These are phyloP conservation scores for Fusarium multiceps DNA, from an alignment of 2,329 filamentous ascomycete species.

Conservation along the genomic window DNA sequence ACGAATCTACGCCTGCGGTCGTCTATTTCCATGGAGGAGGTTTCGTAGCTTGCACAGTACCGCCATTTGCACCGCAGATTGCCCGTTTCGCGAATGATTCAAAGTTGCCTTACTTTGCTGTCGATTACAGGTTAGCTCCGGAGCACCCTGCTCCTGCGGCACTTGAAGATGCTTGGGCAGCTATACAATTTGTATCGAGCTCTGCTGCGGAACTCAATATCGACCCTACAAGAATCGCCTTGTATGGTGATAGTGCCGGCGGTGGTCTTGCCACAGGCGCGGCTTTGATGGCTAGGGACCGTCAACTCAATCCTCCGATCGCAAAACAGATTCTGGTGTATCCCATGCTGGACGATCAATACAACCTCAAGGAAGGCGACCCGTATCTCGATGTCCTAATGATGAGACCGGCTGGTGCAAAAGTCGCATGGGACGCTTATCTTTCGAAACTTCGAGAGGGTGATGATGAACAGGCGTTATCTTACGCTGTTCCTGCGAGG, in stretches of 20 bases:
- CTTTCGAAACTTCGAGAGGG: slow-evolving; percentile 1
- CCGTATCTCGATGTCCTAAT: slow-evolving; percentile 16
- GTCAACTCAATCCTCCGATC: background rate
- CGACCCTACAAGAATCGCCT: slow-evolving; percentile 13
- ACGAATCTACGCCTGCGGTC: slow-evolving; percentile 1
- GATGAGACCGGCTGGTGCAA: slow-evolving; percentile 36
- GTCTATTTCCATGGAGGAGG: slow-evolving; percentile 27
- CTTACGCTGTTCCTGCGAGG: slow-evolving; percentile 43
- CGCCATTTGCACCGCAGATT: slow-evolving; percentile 19
- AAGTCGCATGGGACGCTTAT: slow-evolving; percentile 41
- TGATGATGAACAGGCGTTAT: slow-evolving; percentile 6
- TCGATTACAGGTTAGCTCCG: slow-evolving; percentile 25
- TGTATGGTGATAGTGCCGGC: slow-evolving; percentile 29
- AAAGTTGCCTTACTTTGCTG: slow-evolving; percentile 24
- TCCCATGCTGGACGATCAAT: slow-evolving; percentile 33
- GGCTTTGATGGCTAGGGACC: slow-evolving; percentile 19
- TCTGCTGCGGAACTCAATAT: slow-evolving; percentile 9
- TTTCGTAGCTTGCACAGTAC: slow-evolving; percentile 11
- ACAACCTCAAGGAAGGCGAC: background rate
- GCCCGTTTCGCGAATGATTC: slow-evolving; percentile 14
- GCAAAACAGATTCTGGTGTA: slow-evolving; percentile 22
- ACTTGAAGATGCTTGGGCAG: slow-evolving; percentile 25
- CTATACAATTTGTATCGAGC: slow-evolving; percentile 5
- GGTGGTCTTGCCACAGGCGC: slow-evolving; percentile 18
- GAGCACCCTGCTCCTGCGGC: slow-evolving; percentile 22